These are phyloP conservation scores for Xylaria sp. DNA, from an alignment of 2,329 filamentous ascomycete genomes.

Conservation along the genomic window DNA sequence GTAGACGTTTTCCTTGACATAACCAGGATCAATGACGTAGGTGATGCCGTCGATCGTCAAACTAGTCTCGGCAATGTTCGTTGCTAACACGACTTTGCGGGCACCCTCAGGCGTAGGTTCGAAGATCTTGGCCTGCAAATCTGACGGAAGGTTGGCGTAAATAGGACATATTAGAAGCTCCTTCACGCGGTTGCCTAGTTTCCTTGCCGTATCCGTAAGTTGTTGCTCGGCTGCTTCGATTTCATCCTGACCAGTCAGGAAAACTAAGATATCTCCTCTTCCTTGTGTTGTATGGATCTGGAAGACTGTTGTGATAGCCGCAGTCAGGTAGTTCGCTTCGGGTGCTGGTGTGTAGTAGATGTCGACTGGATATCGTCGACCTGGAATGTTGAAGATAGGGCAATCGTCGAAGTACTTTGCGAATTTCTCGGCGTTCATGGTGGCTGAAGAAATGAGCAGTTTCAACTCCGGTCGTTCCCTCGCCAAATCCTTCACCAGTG, in stretches of 20 bases:
- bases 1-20: constrained; percentile 92
- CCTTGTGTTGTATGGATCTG: constrained; percentile 88
- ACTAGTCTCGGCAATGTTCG: constrained; percentile 95
- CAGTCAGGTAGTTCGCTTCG: constrained; percentile 88
- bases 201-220: constrained; percentile 77
- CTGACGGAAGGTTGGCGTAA: constrained; percentile 87
- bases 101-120: constrained; percentile 81
- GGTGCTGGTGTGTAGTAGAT: constrained; percentile 87
- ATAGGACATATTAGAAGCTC: constrained; percentile 90
- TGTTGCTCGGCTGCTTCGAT: constrained; percentile 84
- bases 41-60: constrained; percentile 94
- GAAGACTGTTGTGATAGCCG: constrained; percentile 87
- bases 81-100: constrained; percentile 87
- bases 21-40: constrained; percentile 92
- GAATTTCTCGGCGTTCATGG: constrained; percentile 91
- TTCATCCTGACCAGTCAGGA: constrained; percentile 92
- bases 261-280: constrained; percentile 85
- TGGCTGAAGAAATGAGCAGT: constrained; percentile 87
- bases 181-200: constrained; percentile 75
- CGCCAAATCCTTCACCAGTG: constrained; percentile 82
- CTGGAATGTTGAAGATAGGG: constrained; percentile 92
- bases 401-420: constrained; percentile 86
- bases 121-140: constrained; percentile 89
- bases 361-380: constrained; percentile 81
- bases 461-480: constrained; percentile 79